These are phyloP conservation scores for Abrus pulchellus DNA, from an alignment of 306 rosid species.

Conservation along the genomic window DNA sequence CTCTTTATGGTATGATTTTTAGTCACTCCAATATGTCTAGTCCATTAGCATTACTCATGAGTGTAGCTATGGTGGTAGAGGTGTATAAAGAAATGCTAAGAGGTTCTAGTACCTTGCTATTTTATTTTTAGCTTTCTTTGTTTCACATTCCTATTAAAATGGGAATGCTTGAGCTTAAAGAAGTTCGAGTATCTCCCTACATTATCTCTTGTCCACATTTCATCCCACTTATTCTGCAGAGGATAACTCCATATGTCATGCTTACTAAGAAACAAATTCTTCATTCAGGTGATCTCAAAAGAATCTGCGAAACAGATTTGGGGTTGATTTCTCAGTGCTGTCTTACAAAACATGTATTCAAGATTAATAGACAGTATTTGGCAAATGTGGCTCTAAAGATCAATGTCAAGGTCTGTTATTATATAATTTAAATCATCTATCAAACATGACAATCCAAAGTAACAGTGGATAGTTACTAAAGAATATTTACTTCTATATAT, in stretches of 20 bases:
- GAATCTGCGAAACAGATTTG: constrained; percentile 77
- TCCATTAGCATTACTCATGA: constrained; percentile 11
- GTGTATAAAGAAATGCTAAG: background rate
- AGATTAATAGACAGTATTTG: constrained; percentile 69
- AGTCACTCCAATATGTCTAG: constrained; percentile 14
- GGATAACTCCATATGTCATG: background rate
- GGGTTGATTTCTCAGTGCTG: constrained; percentile 81
- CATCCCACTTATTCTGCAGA: constrained; percentile 14
- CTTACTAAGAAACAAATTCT: constrained; percentile 29
- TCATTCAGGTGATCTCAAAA: constrained; percentile 70
- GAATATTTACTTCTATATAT: background rate
- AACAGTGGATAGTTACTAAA: constrained; percentile 1
- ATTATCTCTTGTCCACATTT: background rate
- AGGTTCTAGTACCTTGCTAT: background rate
- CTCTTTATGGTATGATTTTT: constrained; percentile 55
- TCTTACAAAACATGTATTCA: constrained; percentile 71
- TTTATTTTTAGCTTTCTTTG: constrained; percentile 12
- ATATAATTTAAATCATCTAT: constrained; percentile 29
- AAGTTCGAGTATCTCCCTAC: background rate
- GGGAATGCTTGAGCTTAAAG: background rate
- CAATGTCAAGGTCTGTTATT: constrained; percentile 65
- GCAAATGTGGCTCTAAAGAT: constrained; percentile 75
- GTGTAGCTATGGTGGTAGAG: background rate
- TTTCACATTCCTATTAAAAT: constrained; percentile 4
- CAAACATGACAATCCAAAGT: constrained; percentile 6